These are phyloP conservation scores for Geotrichum europaeum DNA, from an alignment of 1,139 yeast genomes.

Conservation along the genomic window DNA sequence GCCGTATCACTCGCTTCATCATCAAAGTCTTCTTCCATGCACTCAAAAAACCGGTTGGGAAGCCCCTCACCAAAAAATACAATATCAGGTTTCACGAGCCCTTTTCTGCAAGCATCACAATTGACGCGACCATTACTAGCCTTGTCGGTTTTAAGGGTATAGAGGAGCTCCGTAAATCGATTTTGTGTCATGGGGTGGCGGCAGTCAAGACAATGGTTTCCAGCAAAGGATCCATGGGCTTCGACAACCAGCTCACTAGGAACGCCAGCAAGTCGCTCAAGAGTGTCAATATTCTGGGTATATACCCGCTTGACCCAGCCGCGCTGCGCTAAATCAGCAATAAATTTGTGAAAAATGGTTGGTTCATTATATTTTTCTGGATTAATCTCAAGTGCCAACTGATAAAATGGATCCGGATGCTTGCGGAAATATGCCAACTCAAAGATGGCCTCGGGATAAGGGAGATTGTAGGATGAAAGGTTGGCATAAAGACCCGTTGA, in stretches of 20 bases:
- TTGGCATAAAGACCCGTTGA: constrained; percentile 86
- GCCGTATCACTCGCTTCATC: constrained; percentile 49
- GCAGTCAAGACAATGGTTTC: constrained; percentile 78
- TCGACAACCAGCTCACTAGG: constrained; percentile 61
- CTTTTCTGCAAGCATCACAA: constrained; percentile 44
- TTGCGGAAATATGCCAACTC: constrained; percentile 74
- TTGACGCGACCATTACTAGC: constrained; percentile 43
- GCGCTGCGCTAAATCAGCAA: constrained; percentile 61
- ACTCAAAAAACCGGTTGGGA: constrained; percentile 60
- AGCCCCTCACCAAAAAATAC: constrained; percentile 88
- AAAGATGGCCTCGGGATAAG: constrained; percentile 93
- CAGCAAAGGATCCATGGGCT: constrained; percentile 93
- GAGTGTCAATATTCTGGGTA: constrained; percentile 89
- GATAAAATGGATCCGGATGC: constrained; percentile 77
- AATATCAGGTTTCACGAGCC: constrained; percentile 85
- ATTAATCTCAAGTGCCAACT: constrained; percentile 73
- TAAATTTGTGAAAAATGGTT: constrained; percentile 69
- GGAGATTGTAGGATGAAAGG: constrained; percentile 63
- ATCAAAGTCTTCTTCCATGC: constrained; percentile 39
- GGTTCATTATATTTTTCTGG: constrained; percentile 82
- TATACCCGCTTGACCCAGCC: constrained; percentile 60
- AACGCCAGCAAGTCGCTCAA: constrained; percentile 82
- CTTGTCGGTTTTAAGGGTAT: constrained; percentile 17
- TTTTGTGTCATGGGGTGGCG: constrained; percentile 47
- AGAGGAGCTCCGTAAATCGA: constrained; percentile 44